Percentiles rank a stretch among this genome's conserved stretches.
phyloP scores from a whole-genome alignment of 768 basidiomycete species.

The Dacryopinax spathularia region DNA sequence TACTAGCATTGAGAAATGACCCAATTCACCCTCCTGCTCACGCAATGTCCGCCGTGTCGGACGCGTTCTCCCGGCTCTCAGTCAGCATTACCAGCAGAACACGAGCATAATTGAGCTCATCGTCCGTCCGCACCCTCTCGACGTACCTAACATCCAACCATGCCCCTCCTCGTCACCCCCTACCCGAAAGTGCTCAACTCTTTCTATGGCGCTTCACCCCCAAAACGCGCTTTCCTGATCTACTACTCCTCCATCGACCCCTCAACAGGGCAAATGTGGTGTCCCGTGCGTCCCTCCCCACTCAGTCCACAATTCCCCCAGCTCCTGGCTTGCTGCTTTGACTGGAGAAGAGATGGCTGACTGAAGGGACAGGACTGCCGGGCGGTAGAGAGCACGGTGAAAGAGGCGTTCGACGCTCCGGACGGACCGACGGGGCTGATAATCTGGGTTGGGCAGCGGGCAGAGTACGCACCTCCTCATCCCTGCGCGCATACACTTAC shows the following conservation, averaged over 20 bases:
- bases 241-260: constrained; percentile 21
- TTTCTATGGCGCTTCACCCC: constrained; percentile 15
- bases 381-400: constrained; percentile 42
- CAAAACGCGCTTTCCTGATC: constrained; percentile 19
- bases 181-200: background rate
- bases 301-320: background rate
- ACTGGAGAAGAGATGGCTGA: no score
- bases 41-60: no score
- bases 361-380: constrained; percentile 41
- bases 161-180: background rate
- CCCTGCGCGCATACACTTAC: background rate
- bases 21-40: no score
- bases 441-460: constrained; percentile 52
- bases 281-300: constrained; percentile 15
- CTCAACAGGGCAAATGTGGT: constrained; percentile 24
- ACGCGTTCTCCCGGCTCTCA: no score
- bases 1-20: no score
- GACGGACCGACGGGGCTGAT: constrained; percentile 41
- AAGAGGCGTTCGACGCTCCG: constrained; percentile 34
- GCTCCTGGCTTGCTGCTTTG: no score
- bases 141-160: no score
- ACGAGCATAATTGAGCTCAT: no score
- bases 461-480: constrained; percentile 35
- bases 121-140: no score
- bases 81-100: no score